phyloP scores from a whole-genome alignment of 371 early-diverging fungal species.

The Capniomyces stellatus region DNA sequence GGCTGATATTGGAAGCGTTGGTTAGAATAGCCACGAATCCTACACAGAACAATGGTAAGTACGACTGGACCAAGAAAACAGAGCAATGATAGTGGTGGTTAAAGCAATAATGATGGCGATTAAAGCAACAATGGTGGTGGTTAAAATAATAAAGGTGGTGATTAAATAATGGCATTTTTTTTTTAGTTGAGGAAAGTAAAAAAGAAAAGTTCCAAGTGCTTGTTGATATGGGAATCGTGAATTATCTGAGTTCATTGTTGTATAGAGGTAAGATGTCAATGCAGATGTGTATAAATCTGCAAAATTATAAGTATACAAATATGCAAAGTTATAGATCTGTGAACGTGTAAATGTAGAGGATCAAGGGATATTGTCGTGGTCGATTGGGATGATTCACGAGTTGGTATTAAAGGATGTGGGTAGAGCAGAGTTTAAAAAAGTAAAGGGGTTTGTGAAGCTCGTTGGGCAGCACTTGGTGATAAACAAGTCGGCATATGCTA shows the following conservation, averaged over 20 bases:
- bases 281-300: too few relatives aligned
- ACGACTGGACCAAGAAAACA: background rate
- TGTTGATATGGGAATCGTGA: background rate
- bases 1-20: background rate
- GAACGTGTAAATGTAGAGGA: constrained; percentile 6
- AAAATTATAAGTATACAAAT: background rate
- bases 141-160: too few relatives aligned
- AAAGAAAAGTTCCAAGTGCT: background rate
- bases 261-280: background rate
- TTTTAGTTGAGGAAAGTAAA: background rate
- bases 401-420: constrained; percentile 21
- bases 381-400: constrained; percentile 25
- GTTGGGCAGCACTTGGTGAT: constrained; percentile 16
- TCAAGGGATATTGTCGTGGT: constrained; percentile 23
- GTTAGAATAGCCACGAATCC: constrained; percentile 1
- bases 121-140: too few relatives aligned
- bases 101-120: background rate
- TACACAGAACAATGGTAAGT: background rate
- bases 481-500: constrained; percentile 17
- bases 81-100: background rate
- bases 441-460: constrained; percentile 11
- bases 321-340: background rate
- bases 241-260: background rate
- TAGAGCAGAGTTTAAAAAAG: constrained; percentile 8
- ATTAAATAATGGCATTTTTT: too few relatives aligned